Evolutionary conservation across 2,329 filamentous ascomycete genomes (phyloP).

Genomic region (Tolypocladium nubicola): DNA sequence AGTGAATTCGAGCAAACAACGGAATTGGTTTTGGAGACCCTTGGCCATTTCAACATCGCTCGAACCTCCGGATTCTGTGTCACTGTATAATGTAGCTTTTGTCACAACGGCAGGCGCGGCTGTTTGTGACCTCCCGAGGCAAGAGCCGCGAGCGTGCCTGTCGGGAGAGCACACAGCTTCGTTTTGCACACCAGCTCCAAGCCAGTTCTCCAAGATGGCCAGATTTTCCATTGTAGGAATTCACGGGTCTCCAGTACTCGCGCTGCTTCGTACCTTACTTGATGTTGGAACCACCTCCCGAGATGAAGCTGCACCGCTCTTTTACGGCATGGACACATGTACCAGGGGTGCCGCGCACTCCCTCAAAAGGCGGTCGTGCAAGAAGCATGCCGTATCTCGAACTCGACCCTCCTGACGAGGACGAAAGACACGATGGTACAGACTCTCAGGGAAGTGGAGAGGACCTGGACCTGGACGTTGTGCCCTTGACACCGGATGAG

Average conservation of each 20-base stretch:
- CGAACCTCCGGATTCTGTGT: not conserved
- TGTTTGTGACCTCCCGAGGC: not conserved
- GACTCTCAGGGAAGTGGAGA: no score
- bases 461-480: not conserved
- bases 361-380: not conserved
- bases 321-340: not conserved
- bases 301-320: not conserved
- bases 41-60: not conserved
- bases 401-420: not conserved
- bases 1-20: not conserved
- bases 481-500: constrained; percentile 6
- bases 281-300: not conserved
- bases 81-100: not conserved
- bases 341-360: not conserved
- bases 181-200: not conserved
- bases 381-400: not conserved
- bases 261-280: not conserved
- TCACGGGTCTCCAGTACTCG: no score
- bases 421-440: not conserved
- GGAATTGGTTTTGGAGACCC: not conserved
- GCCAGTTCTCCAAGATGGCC: not conserved
- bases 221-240: not conserved
- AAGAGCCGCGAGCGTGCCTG: not conserved
- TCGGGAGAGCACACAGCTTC: not conserved
- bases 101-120: not conserved